Conservation (phyloP, 805 yeast genomes). For the Suhomyces sp. region DNA sequence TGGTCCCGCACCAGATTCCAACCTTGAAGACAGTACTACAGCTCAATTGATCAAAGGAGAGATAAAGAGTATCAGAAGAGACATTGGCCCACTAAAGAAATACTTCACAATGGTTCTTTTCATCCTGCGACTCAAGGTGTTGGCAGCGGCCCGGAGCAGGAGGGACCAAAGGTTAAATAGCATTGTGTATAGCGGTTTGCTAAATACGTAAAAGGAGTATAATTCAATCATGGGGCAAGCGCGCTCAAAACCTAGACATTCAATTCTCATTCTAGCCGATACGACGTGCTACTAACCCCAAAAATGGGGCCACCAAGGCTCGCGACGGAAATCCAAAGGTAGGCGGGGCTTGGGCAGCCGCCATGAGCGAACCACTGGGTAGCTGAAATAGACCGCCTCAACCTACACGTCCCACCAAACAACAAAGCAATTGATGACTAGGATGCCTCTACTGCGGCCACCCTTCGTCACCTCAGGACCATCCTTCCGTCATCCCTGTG, state of each 20-base stretch:
- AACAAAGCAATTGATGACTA: too few species aligned
- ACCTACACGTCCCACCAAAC: too few species aligned
- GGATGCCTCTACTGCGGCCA: background rate
- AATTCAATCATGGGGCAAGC: background rate
- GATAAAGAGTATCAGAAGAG: background rate
- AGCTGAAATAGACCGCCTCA: background rate
- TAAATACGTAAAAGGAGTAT: background rate
- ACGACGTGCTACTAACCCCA: background rate
- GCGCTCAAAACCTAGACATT: background rate
- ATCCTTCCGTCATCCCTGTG: background rate
- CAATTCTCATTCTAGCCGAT: background rate
- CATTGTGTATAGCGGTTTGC: background rate
- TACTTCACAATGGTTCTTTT: background rate
- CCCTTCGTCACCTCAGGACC: background rate
- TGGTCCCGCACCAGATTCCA: background rate
- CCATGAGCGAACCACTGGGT: background rate
- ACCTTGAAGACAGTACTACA: constrained; percentile 2
- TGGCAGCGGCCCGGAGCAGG: background rate
- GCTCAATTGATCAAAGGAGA: constrained; percentile 3
- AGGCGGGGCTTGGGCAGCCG: background rate
- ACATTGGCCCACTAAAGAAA: background rate
- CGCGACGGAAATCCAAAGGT: background rate
- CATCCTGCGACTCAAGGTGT: background rate
- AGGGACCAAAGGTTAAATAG: background rate
- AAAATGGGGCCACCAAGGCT: background rate